A percentile compares a stretch with the other conserved stretches of the same genome.
Evolutionary conservation across 352 stramenopile species (phyloP).

Genomic region (Globisporangium cylindrosporum): DNA sequence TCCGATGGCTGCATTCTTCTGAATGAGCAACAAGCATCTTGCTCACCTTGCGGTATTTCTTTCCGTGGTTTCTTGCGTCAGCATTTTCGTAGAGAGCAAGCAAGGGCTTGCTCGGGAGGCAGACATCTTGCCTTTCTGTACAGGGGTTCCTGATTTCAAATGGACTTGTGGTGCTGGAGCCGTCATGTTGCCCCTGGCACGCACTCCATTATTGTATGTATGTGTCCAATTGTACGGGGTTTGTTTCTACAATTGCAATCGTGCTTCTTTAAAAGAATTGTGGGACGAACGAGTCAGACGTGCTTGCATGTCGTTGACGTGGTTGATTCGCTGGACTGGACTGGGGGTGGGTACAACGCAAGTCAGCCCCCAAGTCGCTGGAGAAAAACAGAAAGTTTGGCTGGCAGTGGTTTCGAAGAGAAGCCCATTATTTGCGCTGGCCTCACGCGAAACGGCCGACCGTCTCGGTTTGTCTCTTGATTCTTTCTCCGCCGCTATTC

Average conservation of each 20-base stretch:
- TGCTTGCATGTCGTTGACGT: background rate
- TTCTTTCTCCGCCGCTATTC: background rate
- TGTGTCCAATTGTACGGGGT: background rate
- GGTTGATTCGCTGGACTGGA: background rate
- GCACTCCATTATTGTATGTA: background rate
- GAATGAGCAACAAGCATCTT: background rate
- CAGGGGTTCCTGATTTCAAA: background rate
- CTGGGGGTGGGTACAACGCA: background rate
- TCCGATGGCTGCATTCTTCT: background rate
- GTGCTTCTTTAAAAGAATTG: conserved; percentile 1
- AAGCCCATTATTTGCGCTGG: background rate
- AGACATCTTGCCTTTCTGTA: background rate
- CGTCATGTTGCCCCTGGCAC: background rate
- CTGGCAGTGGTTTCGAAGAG: background rate
- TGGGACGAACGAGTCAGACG: background rate
- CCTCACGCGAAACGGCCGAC: background rate
- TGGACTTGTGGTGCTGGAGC: background rate
- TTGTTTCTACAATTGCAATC: background rate
- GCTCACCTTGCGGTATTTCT: background rate
- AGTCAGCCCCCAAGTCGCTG: background rate
- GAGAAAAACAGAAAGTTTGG: background rate
- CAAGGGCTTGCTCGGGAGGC: background rate
- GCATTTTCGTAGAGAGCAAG: background rate
- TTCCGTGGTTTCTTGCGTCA: conserved; percentile 2
- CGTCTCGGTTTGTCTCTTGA: background rate